A percentile compares a stretch with the other conserved stretches of the same genome.
These are phyloP conservation scores for Polysphondylium violaceum DNA, from an alignment of 78 protist species.

Conservation along the genomic window DNA sequence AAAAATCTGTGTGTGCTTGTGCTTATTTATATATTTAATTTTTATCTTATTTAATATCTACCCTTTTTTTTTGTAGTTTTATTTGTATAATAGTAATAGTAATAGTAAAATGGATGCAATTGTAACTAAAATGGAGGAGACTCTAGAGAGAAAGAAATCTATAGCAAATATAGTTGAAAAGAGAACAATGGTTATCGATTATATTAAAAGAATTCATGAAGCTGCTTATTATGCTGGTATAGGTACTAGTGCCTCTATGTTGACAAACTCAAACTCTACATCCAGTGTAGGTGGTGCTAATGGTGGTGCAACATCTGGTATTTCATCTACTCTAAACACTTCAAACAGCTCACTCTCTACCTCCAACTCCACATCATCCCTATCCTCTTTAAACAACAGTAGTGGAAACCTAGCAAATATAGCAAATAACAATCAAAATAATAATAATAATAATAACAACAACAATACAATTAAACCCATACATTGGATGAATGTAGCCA, in stretches of 20 bases:
- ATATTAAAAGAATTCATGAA: constrained; percentile 75
- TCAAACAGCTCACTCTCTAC: background rate
- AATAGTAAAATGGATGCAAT: constrained; percentile 59
- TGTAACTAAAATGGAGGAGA: constrained; percentile 80
- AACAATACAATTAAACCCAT: constrained; percentile 7
- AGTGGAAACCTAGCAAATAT: background rate
- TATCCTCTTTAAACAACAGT: background rate
- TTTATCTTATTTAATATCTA: too few species aligned
- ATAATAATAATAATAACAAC: background rate
- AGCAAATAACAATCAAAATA: background rate
- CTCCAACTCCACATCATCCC: background rate
- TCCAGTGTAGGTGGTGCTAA: too few species aligned
- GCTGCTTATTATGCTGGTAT: constrained; percentile 50
- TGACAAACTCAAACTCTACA: too few species aligned
- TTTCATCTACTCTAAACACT: background rate
- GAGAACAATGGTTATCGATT: constrained; percentile 71
- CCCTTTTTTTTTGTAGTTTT: too few species aligned
- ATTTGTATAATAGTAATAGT: background rate
- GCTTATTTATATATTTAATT: too few species aligned
- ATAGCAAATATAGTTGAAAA: constrained; percentile 58
- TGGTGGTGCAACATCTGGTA: background rate
- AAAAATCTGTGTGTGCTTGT: too few species aligned
- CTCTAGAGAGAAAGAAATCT: constrained; percentile 70
- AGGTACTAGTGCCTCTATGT: too few species aligned
- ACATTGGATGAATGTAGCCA: constrained; percentile 80